A percentile compares a stretch with the other conserved stretches of the same genome.
Conservation (phyloP, 164 flowering plant species). For the Vitis cinerea region DNA sequence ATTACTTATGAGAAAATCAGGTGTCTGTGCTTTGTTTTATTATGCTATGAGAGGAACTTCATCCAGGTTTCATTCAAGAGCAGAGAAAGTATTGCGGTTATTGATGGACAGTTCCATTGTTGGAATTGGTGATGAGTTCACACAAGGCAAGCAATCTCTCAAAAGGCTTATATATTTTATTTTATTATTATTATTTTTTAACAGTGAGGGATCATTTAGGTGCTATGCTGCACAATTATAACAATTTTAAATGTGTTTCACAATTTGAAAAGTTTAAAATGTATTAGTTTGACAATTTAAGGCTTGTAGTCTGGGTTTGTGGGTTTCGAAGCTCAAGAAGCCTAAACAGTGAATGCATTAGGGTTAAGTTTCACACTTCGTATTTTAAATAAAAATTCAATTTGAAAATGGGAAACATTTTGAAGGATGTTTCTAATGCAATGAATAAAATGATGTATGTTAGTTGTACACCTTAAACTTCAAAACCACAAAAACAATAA, state of each 20-base stretch:
- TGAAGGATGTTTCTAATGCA: not conserved
- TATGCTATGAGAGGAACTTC: slow-evolving; percentile 69
- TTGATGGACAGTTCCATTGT: slow-evolving; percentile 37
- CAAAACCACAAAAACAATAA: not conserved
- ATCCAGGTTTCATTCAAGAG: slow-evolving; percentile 73
- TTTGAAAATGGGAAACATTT: not conserved
- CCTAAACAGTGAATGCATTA: not conserved
- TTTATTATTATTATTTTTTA: not conserved
- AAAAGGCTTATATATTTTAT: not conserved
- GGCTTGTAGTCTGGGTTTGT: not conserved
- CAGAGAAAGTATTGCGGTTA: slow-evolving; percentile 46
- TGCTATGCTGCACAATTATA: not conserved
- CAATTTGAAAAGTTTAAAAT: not conserved
- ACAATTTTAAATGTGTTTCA: not conserved
- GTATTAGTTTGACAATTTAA: not conserved
- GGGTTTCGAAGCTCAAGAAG: not conserved
- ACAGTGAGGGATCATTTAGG: not conserved
- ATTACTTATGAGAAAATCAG: slow-evolving; percentile 43
- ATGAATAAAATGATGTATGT: not conserved
- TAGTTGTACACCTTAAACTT: too few species aligned
- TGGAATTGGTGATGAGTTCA: slow-evolving; percentile 37
- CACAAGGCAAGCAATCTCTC: slow-evolving; percentile 37
- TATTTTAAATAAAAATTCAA: not conserved
- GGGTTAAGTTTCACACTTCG: not conserved
- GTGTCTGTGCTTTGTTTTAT: slow-evolving; percentile 59